Evolutionary conservation across 495 filamentous ascomycete genomes (phyloP).

Genomic region (Aspergillus incahuasiensis): DNA sequence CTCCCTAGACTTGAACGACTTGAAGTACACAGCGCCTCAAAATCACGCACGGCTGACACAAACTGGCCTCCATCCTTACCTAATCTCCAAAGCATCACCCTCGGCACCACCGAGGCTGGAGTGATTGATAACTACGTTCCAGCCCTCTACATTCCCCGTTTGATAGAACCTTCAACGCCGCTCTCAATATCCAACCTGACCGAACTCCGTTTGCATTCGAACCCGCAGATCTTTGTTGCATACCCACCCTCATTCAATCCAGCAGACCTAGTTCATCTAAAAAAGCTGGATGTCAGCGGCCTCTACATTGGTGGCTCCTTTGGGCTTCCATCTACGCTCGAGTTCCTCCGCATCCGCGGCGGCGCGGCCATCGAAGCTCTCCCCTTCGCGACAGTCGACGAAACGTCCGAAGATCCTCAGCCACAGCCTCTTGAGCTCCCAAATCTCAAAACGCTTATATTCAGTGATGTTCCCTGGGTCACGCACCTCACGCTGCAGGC

Average conservation of each 20-base stretch:
- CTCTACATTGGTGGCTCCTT: slow-evolving; percentile 18
- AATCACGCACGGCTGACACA: slow-evolving; percentile 11
- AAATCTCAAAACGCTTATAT: slow-evolving; percentile 29
- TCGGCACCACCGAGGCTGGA: slow-evolving; percentile 18
- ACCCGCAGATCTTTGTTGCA: slow-evolving; percentile 20
- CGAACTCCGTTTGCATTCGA: slow-evolving; percentile 31
- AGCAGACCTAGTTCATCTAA: slow-evolving; percentile 20
- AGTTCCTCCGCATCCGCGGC: slow-evolving; percentile 28
- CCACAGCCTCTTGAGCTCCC: slow-evolving; percentile 15
- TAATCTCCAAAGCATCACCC: slow-evolving; percentile 32
- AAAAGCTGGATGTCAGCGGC: slow-evolving; percentile 29
- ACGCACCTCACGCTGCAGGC: slow-evolving; percentile 10
- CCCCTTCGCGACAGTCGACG: slow-evolving; percentile 7
- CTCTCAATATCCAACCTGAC: slow-evolving; percentile 32
- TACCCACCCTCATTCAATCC: slow-evolving; percentile 20
- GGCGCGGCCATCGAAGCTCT: slow-evolving; percentile 19
- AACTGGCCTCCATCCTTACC: slow-evolving; percentile 30
- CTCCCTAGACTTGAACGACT: slow-evolving; percentile 40
- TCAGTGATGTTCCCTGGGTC: slow-evolving; percentile 28
- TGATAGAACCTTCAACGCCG: background rate
- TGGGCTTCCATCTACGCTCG: slow-evolving; percentile 27
- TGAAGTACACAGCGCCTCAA: slow-evolving; percentile 29
- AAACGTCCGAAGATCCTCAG: background rate
- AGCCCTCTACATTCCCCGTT: slow-evolving; percentile 20
- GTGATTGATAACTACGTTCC: slow-evolving; percentile 3